These are phyloP conservation scores for Gracilaria gracilis DNA, from an alignment of 23 red algal species.

Conservation along the genomic window DNA sequence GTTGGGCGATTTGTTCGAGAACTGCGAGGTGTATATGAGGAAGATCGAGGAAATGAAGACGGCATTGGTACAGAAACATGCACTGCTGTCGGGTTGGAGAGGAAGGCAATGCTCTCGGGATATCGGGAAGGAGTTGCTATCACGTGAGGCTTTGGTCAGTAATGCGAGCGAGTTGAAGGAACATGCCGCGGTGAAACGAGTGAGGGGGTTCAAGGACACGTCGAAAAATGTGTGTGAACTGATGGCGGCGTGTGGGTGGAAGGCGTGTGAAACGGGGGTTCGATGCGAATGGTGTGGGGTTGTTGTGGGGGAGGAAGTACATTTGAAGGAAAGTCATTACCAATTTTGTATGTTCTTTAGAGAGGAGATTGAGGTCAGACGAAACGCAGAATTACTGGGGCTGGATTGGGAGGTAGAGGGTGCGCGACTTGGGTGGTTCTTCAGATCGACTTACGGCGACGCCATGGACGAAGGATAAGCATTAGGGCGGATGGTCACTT, in stretches of 20 bases:
- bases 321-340: slow-evolving; percentile 28
- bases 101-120: slow-evolving; percentile 19
- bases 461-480: not conserved
- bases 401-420: slow-evolving; percentile 32
- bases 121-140: slow-evolving; percentile 22
- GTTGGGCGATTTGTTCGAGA: slow-evolving; percentile 6
- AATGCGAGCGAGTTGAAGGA: not conserved
- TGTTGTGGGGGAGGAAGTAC: not conserved
- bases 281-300: slow-evolving; percentile 21
- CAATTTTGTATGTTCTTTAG: not conserved
- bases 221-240: not conserved
- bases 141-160: not conserved
- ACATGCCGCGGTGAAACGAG: not conserved
- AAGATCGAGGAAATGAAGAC: slow-evolving; percentile 2
- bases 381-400: slow-evolving; percentile 6
- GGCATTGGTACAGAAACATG: slow-evolving; percentile 21
- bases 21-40: not conserved
- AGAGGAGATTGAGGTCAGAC: slow-evolving; percentile 4
- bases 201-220: not conserved
- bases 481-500: too few species aligned
- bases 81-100: slow-evolving; percentile 20
- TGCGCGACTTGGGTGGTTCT: slow-evolving; percentile 5
- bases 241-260: slow-evolving; percentile 17
- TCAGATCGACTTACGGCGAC: not conserved
- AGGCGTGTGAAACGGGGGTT: not conserved